phyloP scores from a whole-genome alignment of 331 rosid genomes.

The Arachis monticola region DNA sequence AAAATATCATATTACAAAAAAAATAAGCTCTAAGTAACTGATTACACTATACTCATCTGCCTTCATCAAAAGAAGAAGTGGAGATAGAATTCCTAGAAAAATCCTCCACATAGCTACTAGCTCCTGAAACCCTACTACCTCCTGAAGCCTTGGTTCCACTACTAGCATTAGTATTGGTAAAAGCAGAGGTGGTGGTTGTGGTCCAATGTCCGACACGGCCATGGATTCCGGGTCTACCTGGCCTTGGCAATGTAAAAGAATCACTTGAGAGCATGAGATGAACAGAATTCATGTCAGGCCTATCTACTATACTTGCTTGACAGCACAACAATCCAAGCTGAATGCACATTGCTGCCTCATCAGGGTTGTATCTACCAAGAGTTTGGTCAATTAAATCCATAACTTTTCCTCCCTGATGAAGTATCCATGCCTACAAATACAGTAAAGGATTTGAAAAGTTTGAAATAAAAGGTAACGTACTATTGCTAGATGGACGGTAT shows the following conservation, averaged over 20 bases:
- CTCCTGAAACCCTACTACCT: slow-evolving; percentile 58
- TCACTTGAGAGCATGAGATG: slow-evolving; percentile 86
- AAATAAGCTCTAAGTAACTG: background rate
- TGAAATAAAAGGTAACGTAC: slow-evolving; percentile 14
- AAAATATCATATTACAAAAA: slow-evolving; percentile 6
- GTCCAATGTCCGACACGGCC: slow-evolving; percentile 78
- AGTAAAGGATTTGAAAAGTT: slow-evolving; percentile 5
- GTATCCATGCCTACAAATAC: slow-evolving; percentile 76
- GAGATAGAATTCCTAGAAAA: slow-evolving; percentile 83
- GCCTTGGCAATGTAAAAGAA: slow-evolving; percentile 75
- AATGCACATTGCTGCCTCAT: slow-evolving; percentile 89
- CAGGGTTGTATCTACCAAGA: slow-evolving; percentile 57
- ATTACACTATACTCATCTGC: slow-evolving; percentile 51
- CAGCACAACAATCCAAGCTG: slow-evolving; percentile 90
- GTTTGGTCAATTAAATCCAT: slow-evolving; percentile 67
- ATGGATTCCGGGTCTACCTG: slow-evolving; percentile 77
- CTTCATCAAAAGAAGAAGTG: slow-evolving; percentile 78
- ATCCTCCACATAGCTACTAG: slow-evolving; percentile 66
- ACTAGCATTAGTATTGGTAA: slow-evolving; percentile 60
- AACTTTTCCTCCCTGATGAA: slow-evolving; percentile 63
- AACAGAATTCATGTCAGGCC: slow-evolving; percentile 91
- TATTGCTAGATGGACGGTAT: background rate
- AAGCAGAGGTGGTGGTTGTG: slow-evolving; percentile 51
- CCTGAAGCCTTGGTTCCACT: slow-evolving; percentile 59
- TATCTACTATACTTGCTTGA: slow-evolving; percentile 59